Evolutionary conservation across 495 filamentous ascomycete genomes (phyloP), one percentile per base, ranked within the genome.

Genomic region (Rostrohypoxylon terebratum): DNA sequence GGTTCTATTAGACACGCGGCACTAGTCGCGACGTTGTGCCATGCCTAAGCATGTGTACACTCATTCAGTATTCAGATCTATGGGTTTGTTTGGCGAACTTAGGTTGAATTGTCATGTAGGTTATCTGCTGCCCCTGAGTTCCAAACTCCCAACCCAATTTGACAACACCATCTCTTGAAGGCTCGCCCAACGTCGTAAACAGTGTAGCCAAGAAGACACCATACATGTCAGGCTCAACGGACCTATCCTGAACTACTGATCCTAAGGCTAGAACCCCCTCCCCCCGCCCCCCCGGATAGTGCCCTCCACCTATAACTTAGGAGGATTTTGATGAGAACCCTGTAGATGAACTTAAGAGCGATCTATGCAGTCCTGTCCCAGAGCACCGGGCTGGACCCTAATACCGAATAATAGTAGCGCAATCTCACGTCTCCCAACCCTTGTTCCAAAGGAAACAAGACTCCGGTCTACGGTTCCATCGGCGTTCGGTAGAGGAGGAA

Each of bases 381-480:
- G 47, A 13, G 9, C 47, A 50, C 21, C 21, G 23, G 13, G 23
- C 48, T 25, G 48, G 48, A 23, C 9, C 48, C 48, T 53, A n/a
- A 5, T 25, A 53, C 23, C 48, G 23, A 53, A 53, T 53, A 53
- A 31, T 13, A 13, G 28, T 53, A 55, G 51, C 51, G 31, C 31
- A 55, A 55, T 55, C 51, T 55, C n/a, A 55, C 31, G 34, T 20
- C 10, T 11, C 23, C 10, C 23, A 53, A 14, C 23, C 48, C 23
- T 28, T 28, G 13, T 23, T 53, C 4, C 23, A 6, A 25, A 25
- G 47, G 48, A 53, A 28, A 14, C 21, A 31, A 53, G 48, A 53
- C 48, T 31, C 21, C 28, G 31, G 51, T 20, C 16, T 11, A 20
- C 34, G 14, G 51, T 36, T 33, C 51, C 28, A 55, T 36, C 31